Base-by-base conservation (phyloP, 2,329 filamentous ascomycete genomes). In the Monilinia polystroma region DNA sequence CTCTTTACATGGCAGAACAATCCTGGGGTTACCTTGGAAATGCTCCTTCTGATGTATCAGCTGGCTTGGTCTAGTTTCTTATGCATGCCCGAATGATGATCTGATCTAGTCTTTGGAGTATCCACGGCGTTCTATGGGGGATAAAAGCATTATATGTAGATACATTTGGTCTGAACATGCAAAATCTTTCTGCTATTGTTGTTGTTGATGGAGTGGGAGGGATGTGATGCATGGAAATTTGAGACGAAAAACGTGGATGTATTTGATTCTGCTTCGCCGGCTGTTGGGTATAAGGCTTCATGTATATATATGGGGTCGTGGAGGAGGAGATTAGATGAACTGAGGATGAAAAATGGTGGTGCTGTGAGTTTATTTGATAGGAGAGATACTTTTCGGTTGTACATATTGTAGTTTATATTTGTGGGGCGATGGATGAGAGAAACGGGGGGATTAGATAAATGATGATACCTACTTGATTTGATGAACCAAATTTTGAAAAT, bases 1-100 rank as follows among this genome's bases (percentile, higher is more conserved):
- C 77, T 29, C 89, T 89, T 1, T 91, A 89, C 77, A 84, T 86
- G 67, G 86, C 90, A 2, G 92, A 96, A 80, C 84, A 87, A 76
- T 92, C 83, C 78, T 95, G 91, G 90, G 92, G 91, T 43, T 85
- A 90, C 64, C 70, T 73, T n/a, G 75, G 73, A 38, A 66, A 72
- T 56, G 57, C 70, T 43, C 74, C 75, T 57, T 72, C 73, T 38
- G 72, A 64, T 41, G 20, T 58, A 57, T 18, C 63, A 11, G 63
- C 63, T 38, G 52, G 63, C 12, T 49, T 64, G 63, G 29, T 64
- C 43, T 58, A 73, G 67, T 67, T 38, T 38, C 52, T 56, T 52
- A 55, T 38, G 45, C n/a, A 53, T 2, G 11, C 43, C 43, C 32
- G 57, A 35, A 38, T 57, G 29, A 64, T 23, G 52, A 64, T 38